phyloP scores from a whole-genome alignment of 768 basidiomycete genomes.

The Mrakia blollopis region DNA sequence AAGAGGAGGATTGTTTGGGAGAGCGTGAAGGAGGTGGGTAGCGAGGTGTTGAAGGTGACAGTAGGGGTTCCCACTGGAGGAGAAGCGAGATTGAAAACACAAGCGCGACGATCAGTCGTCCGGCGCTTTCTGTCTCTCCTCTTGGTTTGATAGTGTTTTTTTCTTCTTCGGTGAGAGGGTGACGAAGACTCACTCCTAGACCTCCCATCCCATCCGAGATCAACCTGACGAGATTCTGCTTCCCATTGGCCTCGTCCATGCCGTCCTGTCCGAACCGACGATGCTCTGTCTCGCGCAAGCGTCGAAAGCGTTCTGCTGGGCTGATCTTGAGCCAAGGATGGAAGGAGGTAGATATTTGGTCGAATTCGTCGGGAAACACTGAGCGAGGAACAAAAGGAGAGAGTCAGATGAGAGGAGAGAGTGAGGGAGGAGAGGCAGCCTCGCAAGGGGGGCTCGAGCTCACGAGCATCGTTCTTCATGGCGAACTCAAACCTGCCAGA shows the following conservation, averaged over 20 bases:
- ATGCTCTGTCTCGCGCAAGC: neutral
- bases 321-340: neutral
- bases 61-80: conserved; percentile 11
- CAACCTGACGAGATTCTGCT: conserved; percentile 8
- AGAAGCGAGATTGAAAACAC: neutral
- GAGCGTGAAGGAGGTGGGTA: neutral
- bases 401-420: neutral
- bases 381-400: neutral
- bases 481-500: conserved; percentile 12
- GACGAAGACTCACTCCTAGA: conserved; percentile 10
- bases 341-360: neutral
- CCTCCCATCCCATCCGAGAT: conserved; percentile 12
- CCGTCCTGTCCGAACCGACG: neutral
- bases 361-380: conserved; percentile 10
- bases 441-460: neutral
- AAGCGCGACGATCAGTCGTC: neutral
- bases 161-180: too few species aligned
- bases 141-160: too few species aligned
- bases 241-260: neutral
- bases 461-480: neutral
- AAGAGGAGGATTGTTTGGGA: neutral
- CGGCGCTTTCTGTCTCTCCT: neutral
- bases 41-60: neutral
- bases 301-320: neutral
- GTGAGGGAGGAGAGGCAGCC: neutral